phyloP scores from a whole-genome alignment of 345 rosid genomes.

The Aquilaria yunnanensis region DNA sequence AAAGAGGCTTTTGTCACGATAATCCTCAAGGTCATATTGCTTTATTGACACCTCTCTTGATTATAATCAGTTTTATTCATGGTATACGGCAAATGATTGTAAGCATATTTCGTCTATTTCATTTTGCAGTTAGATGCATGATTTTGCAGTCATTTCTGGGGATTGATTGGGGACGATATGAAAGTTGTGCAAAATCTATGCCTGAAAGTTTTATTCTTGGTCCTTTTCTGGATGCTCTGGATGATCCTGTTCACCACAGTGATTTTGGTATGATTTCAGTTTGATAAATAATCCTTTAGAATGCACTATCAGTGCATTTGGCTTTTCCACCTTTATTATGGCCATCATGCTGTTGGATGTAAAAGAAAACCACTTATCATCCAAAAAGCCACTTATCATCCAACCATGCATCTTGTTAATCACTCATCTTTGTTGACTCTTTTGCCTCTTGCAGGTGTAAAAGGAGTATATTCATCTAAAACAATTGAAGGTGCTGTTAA shows the following conservation, averaged over 20 bases:
- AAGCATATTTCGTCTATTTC: background rate
- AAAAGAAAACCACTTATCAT: background rate
- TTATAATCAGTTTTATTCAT: background rate
- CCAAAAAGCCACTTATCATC: background rate
- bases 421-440: constrained; percentile 11
- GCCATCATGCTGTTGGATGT: background rate
- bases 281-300: constrained; percentile 3
- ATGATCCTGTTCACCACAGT: constrained; percentile 83
- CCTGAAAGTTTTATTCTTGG: constrained; percentile 76
- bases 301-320: background rate
- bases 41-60: constrained; percentile 5
- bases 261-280: constrained; percentile 70
- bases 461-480: constrained; percentile 71
- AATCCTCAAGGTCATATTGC: constrained; percentile 78
- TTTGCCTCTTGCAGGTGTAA: constrained; percentile 42
- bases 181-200: constrained; percentile 50
- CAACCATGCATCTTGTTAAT: background rate
- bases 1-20: constrained; percentile 73
- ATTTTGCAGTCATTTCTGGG: constrained; percentile 85
- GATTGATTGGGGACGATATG: constrained; percentile 60
- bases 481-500: constrained; percentile 53
- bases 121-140: constrained; percentile 84
- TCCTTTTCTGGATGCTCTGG: constrained; percentile 73
- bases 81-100: background rate
- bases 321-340: background rate